Evolutionary conservation across 176 grass and related monocot genomes (phyloP).

Genomic region (Triticum dicoccoides): DNA sequence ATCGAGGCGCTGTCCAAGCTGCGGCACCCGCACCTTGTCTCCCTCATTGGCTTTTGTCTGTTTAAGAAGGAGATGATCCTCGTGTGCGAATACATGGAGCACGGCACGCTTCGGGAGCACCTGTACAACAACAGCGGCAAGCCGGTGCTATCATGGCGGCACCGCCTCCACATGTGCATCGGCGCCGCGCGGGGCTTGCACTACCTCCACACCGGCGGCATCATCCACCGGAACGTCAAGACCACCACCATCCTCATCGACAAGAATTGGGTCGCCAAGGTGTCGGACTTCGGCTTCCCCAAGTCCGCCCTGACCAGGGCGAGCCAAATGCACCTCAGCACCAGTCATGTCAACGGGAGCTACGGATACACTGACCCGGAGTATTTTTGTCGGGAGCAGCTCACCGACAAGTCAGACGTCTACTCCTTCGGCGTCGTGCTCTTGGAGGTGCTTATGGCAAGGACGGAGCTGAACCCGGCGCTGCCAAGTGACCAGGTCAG

Average conservation of each 20-base stretch:
- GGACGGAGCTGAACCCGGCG: slow-evolving; percentile 31
- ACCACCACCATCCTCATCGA: slow-evolving; percentile 75
- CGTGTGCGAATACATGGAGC: slow-evolving; percentile 69
- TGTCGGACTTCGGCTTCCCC: slow-evolving; percentile 77
- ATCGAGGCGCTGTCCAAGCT: slow-evolving; percentile 73
- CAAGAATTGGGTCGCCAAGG: slow-evolving; percentile 58
- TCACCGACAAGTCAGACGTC: slow-evolving; percentile 20
- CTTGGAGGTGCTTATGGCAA: slow-evolving; percentile 62
- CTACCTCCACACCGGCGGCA: slow-evolving; percentile 55
- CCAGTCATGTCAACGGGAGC: too few species aligned
- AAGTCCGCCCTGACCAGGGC: slow-evolving; percentile 33
- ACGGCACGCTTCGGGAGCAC: slow-evolving; percentile 70
- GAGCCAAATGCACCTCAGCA: too few species aligned
- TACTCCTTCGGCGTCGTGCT: slow-evolving; percentile 74
- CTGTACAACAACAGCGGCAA: slow-evolving; percentile 42
- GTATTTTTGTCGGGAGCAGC: slow-evolving; percentile 22
- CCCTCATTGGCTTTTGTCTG: slow-evolving; percentile 61
- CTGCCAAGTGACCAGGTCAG: slow-evolving; percentile 27
- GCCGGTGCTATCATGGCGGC: slow-evolving; percentile 53
- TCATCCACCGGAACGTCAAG: slow-evolving; percentile 76
- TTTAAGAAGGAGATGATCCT: slow-evolving; percentile 58
- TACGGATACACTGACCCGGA: too few species aligned
- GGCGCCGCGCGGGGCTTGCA: slow-evolving; percentile 65
- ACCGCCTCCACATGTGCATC: slow-evolving; percentile 67
- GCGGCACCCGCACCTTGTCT: slow-evolving; percentile 68